Evolutionary conservation across 2,329 filamentous ascomycete genomes (phyloP).

Genomic region (Pestalotiopsis sp.): DNA sequence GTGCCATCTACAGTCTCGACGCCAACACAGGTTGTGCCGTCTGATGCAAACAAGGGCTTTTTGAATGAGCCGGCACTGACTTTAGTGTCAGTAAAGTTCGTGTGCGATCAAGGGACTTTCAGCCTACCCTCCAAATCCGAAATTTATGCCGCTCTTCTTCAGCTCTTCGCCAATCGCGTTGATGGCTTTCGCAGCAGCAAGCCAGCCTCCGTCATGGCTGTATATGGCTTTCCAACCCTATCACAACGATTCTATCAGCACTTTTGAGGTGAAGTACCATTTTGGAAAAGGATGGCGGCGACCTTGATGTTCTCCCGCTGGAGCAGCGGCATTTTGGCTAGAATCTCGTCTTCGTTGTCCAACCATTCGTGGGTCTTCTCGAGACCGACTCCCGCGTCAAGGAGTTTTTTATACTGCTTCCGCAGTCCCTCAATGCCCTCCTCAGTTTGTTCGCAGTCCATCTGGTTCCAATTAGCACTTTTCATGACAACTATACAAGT

Average conservation of each 20-base stretch:
- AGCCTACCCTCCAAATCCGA: slow-evolving; percentile 40
- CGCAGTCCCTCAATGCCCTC: slow-evolving; percentile 35
- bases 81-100: neutral
- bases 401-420: slow-evolving; percentile 37
- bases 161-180: slow-evolving; percentile 45
- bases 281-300: neutral
- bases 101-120: no score
- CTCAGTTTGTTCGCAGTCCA: slow-evolving; percentile 36
- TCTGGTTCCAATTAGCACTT: slow-evolving; percentile 20
- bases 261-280: neutral
- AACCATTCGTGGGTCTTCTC: slow-evolving; percentile 44
- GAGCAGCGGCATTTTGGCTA: slow-evolving; percentile 41
- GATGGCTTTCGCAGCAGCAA: slow-evolving; percentile 49
- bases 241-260: neutral
- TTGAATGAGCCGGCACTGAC: slow-evolving; percentile 46
- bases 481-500: no score
- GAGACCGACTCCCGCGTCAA: slow-evolving; percentile 29
- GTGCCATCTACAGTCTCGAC: slow-evolving; percentile 44
- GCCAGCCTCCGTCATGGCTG: slow-evolving; percentile 46
- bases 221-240: slow-evolving; percentile 49
- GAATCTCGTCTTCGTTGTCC: slow-evolving; percentile 45
- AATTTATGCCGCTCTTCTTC: slow-evolving; percentile 39
- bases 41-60: slow-evolving; percentile 38
- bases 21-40: slow-evolving; percentile 38
- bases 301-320: slow-evolving; percentile 41